Conservation (phyloP, 345 rosid species). For the Eucalyptus dawsonii region DNA sequence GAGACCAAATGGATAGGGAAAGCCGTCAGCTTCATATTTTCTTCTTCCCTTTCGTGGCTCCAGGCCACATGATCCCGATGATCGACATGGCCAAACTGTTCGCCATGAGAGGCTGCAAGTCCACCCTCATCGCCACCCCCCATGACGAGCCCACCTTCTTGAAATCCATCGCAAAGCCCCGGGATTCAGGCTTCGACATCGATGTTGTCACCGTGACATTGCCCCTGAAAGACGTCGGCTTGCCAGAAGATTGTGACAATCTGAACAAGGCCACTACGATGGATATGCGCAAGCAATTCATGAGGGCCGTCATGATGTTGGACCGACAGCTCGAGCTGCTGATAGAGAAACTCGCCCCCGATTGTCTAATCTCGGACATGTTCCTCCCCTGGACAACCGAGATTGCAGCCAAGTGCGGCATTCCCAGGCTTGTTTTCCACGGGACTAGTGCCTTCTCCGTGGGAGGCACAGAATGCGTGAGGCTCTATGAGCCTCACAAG, state of each 20-base stretch:
- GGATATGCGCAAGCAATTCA: background rate
- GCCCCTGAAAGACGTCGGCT: constrained; percentile 7
- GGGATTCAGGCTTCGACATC: background rate
- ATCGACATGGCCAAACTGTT: background rate
- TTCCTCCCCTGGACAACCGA: constrained; percentile 51
- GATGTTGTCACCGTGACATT: background rate
- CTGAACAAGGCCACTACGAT: background rate
- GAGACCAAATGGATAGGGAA: background rate
- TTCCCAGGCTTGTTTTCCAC: constrained; percentile 44
- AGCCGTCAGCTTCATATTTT: constrained; percentile 5
- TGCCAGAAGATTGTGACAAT: constrained; percentile 6
- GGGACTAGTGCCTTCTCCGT: constrained; percentile 31
- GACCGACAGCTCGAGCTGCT: constrained; percentile 10
- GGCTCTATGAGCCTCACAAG: constrained; percentile 14
- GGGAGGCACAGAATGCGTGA: constrained; percentile 2
- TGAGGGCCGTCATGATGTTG: background rate
- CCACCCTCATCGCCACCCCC: constrained; percentile 14
- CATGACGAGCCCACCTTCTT: background rate
- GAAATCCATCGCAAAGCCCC: background rate
- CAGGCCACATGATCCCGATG: background rate
- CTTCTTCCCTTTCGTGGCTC: constrained; percentile 30
- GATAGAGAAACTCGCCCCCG: constrained; percentile 2
- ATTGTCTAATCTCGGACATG: constrained; percentile 37
- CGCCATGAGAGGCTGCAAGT: background rate
- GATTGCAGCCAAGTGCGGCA: constrained; percentile 16